Conservation (phyloP, 2,329 filamentous ascomycete genomes). For the Stemphylium vesicarium region DNA sequence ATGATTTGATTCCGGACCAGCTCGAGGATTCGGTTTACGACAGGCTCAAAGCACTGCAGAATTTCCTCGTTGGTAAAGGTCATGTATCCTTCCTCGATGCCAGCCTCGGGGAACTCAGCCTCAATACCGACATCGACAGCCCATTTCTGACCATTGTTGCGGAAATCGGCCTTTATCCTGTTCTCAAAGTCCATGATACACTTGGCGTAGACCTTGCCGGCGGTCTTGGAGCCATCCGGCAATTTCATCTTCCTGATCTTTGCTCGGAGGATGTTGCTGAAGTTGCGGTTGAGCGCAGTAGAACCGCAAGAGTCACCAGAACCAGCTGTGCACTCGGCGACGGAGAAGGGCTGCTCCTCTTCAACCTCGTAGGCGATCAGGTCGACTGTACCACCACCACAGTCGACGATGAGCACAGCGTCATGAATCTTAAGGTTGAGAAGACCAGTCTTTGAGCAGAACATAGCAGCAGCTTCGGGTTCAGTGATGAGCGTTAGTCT, state of each 20-base stretch:
- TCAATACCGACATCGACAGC: slow-evolving; percentile 98
- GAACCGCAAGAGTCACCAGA: slow-evolving; percentile 98
- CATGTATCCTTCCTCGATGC: slow-evolving; percentile 99
- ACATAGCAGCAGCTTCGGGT: slow-evolving; percentile 94
- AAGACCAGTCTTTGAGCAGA: slow-evolving; percentile 95
- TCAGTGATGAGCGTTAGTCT: slow-evolving; percentile 92
- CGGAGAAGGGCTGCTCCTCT: slow-evolving; percentile 95
- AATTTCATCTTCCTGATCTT: slow-evolving; percentile 99
- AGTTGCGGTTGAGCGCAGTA: slow-evolving; percentile 97
- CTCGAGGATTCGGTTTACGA: slow-evolving; percentile 95
- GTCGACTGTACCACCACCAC: slow-evolving; percentile 97
- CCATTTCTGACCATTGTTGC: slow-evolving; percentile 99
- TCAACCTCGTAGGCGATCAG: slow-evolving; percentile 99
- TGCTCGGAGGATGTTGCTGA: slow-evolving; percentile 94
- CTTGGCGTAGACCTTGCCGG: slow-evolving; percentile 97
- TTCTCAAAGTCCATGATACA: slow-evolving; percentile 99
- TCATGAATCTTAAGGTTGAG: slow-evolving; percentile 98
- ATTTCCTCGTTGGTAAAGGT: slow-evolving; percentile 99
- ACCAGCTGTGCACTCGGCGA: slow-evolving; percentile 95
- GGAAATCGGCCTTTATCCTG: slow-evolving; percentile 98
- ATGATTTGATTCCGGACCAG: slow-evolving; percentile 98
- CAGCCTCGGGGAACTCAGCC: slow-evolving; percentile 95
- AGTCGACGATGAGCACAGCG: slow-evolving; percentile 97
- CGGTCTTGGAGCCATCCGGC: slow-evolving; percentile 93
- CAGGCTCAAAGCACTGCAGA: slow-evolving; percentile 96